Evolutionary conservation across 768 basidiomycete genomes (phyloP), one percentile per base, ranked within the genome.

Genomic region (Candolleomyces efflorescens): DNA sequence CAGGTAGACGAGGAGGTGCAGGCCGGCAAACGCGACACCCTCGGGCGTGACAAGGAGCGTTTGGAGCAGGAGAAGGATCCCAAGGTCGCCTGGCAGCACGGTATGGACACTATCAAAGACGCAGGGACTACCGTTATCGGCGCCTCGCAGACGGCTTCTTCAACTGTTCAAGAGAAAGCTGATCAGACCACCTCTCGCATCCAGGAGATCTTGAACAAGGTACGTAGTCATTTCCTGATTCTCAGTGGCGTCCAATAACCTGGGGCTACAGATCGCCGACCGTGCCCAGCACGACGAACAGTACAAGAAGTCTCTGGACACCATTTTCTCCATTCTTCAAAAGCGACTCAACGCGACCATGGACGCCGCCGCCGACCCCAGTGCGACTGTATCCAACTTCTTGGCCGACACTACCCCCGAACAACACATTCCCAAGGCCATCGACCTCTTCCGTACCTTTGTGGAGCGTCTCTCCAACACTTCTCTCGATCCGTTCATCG

Each of bases 61-160:
- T 64, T 79, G 0, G 77, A 85, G 59, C 74, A 79, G 54, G 75
- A 80, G 55, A 67, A 67, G 50, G 84, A 87, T 27, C 58, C 74
- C 3, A 81, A 80, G 64, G 77, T 75, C 6, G 74, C 77, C 24
- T 90, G 86, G 65, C 84, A 88, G 69, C 81, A 81, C 61, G 78
- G 83, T 0, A 85, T 90, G 82, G 89, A 89, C 27, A 78, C 78
- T 0, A 73, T 82, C 10, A 89, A 86, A 66, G 77, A 71, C 11
- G 75, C 73, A 0, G 89, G 89, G 7, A 80, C 78, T 0, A 73
- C 73, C 32, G 78, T 76, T 7, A 89, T 90, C 24, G 85, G 82
- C 3, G 74, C 73, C 0, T 73, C 74, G 3, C 83, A 87, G 63
- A 67, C 69, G 0, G 75, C 76, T 3, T 71, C 74, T 2, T 68